Evolutionary conservation across 129 eudicot genomes (phyloP), one percentile per base, ranked within the genome.

Genomic region (Lactuca saligna): DNA sequence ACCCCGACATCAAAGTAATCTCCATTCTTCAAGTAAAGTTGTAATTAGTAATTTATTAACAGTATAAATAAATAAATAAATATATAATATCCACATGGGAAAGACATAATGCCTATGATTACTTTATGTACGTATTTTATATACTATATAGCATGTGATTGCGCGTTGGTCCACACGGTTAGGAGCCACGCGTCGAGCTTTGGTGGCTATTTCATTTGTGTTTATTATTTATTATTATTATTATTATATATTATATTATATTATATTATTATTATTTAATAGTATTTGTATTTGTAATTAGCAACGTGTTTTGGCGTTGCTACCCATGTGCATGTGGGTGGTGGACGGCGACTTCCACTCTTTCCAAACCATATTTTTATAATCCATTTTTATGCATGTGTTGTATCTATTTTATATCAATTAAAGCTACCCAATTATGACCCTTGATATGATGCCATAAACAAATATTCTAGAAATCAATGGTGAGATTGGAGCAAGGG

Each of bases 121-220:
- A 61, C 31, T 37, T 61, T n/a, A 61, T 37, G 17, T 14, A 25
- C 11, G 16, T 16, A 54, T 7, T 51, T n/a, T 51, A 6, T 25
- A 42, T 41, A 42, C 15, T 46, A 11, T 46, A 11, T 14, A 9
- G 25, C 68, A 75, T 66, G 61, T 75, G 63, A 14, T 74, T 65
- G 80, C 75, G 75, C 74, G 80, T 75, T 61, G 80, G 75, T 50
- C 80, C 80, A 75, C 80, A 68, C 75, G 80, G 25, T 42, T 35
- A 25, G 4, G 4, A 33, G 37, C 5, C 50, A 75, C 25, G 65
- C 6, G 70, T 68, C 70, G 44, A 29, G 5, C 5, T 6, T 32
- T 44, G 11, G 29, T 59, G 57, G 57, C 29, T 20, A 8, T 31
- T 51, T 7, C 25, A 8, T 42, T 42, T 9, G 0, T 0, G 0